A percentile compares a stretch with the other conserved stretches of the same genome.
phyloP scores from a whole-genome alignment of 2,329 filamentous ascomycete genomes.

The Rhynchosporium graminicola region DNA sequence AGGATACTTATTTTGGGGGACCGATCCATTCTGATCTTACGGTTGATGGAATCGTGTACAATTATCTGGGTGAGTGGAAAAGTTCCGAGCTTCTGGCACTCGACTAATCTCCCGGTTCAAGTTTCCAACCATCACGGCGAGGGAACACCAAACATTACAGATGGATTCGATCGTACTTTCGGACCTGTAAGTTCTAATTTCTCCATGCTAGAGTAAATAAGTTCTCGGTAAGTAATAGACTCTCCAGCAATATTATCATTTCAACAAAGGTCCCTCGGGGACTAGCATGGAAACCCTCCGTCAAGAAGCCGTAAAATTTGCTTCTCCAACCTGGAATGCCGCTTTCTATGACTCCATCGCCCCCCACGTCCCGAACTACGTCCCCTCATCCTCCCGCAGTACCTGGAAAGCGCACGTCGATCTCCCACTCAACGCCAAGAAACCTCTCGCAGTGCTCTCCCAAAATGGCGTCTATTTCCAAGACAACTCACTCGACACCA shows the following conservation, averaged over 20 bases:
- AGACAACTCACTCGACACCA: conserved; percentile 56
- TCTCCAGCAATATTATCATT: conserved; percentile 57
- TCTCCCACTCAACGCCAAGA: conserved; percentile 53
- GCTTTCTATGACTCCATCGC: conserved; percentile 66
- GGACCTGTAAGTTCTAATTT: conserved; percentile 47
- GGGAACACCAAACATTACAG: conserved; percentile 62
- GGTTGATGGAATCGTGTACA: conserved; percentile 66
- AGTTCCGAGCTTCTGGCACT: neutral
- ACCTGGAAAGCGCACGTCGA: conserved; percentile 52
- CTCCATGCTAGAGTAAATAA: neutral
- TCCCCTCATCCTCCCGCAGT: conserved; percentile 53
- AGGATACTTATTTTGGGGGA: conserved; percentile 63
- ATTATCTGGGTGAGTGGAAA: conserved; percentile 51
- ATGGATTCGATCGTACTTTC: conserved; percentile 66
- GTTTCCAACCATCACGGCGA: conserved; percentile 64
- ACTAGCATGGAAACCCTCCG: conserved; percentile 51
- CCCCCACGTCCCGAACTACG: conserved; percentile 58
- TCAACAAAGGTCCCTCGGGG: conserved; percentile 56
- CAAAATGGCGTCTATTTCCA: conserved; percentile 55
- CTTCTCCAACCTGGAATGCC: conserved; percentile 54
- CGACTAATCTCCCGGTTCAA: conserved; percentile 21
- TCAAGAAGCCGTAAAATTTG: conserved; percentile 54
- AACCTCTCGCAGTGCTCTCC: conserved; percentile 57
- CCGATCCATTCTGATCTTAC: conserved; percentile 63
- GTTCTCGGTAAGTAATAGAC: neutral